Percentiles rank a stretch among this genome's conserved stretches.
Evolutionary conservation across 2,329 filamentous ascomycete genomes (phyloP).

Genomic region (Grosmannia clavigera): DNA sequence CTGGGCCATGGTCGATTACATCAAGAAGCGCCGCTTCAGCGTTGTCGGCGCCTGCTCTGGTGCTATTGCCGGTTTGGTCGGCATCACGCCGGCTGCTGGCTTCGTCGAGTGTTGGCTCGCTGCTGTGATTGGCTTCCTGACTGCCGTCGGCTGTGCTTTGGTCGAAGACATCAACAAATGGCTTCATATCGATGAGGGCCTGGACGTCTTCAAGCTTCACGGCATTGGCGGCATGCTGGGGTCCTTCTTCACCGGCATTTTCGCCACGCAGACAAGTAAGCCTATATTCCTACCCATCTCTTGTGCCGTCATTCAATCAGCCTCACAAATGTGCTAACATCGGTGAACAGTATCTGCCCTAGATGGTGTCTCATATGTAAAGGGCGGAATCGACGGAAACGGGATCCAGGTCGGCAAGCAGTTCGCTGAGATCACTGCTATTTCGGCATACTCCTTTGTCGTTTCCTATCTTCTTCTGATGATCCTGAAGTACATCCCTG

Average conservation of each 20-base stretch:
- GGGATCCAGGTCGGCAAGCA: constrained; percentile 44
- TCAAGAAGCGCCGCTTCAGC: constrained; percentile 32
- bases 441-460: constrained; percentile 41
- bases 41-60: constrained; percentile 40
- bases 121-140: constrained; percentile 38
- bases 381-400: constrained; percentile 35
- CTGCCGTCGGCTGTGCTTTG: constrained; percentile 32
- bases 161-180: constrained; percentile 36
- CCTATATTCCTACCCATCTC: too few species aligned
- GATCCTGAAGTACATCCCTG: constrained; percentile 44
- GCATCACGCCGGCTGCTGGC: constrained; percentile 45
- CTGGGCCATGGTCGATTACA: constrained; percentile 41
- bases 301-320: not conserved
- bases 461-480: constrained; percentile 40
- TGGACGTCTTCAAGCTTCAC: constrained; percentile 49
- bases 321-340: not conserved
- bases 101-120: constrained; percentile 40
- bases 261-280: constrained; percentile 31
- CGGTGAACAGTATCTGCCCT: constrained; percentile 31
- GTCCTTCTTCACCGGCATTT: constrained; percentile 43
- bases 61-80: constrained; percentile 43
- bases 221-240: constrained; percentile 47
- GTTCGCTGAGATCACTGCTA: constrained; percentile 42
- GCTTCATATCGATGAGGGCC: constrained; percentile 41
- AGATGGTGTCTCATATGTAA: constrained; percentile 33